Base-by-base conservation (phyloP, 805 yeast genomes). In the Candida sphagnicola region DNA sequence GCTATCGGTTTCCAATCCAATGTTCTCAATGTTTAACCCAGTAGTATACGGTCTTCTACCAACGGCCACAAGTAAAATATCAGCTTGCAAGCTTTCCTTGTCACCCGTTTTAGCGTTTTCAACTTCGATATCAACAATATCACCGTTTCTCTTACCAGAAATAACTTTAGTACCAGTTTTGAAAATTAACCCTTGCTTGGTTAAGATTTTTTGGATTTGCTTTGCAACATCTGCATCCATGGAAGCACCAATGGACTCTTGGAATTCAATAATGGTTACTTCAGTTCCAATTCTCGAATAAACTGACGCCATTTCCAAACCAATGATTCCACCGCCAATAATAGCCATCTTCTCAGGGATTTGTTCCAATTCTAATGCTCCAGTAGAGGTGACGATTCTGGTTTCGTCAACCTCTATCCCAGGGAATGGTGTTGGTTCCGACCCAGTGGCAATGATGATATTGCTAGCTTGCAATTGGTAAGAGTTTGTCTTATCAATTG, bases 261-360 rank as follows among this genome's bases (percentile, higher is more conserved):
- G 87, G 80, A 78, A 93, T 75, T 93, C 99, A 45, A 93, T 70
- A 40, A 93, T 84, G 31, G 97, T 90, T 48, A 93, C 98, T 71
- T 93, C 89, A 31, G 96, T 72, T 32, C 99, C 99, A 56, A 93
- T 72, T 69, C 99, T 81, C 42, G 90, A 72, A 83, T 95, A 93
- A 35, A 93, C 99, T 18, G 98, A 90, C 47, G 96, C 99, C 96
- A 93, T 91, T 74, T 93, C 99, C 52, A 93, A 79, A 59, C 99
- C 99, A 62, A 93, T 93, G 72, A 93, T 91, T 76, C 99, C 99
- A 70, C 96, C 99, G 62, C 99, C 99, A 56, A 93, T 91, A 68
- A 93, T 81, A 51, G 91, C 85, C 59, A 93, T 57, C 62, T 75
- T 81, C 76, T 93, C 89, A 59, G 99, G 99, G 42, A 93, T 75